Conservation (phyloP, 2,329 filamentous ascomycete species). For the Apiospora marii region DNA sequence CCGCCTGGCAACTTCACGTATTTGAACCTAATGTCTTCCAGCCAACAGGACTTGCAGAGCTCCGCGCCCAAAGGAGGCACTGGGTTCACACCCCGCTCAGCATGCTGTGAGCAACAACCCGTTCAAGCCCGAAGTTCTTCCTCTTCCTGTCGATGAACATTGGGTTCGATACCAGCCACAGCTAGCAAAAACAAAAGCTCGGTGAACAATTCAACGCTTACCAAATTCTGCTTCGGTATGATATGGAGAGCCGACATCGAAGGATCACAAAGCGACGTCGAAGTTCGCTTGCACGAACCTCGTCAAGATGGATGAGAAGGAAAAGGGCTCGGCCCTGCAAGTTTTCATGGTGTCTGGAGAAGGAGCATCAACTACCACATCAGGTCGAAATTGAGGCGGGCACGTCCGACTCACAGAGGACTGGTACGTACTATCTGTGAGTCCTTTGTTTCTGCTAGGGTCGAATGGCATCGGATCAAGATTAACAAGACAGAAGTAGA, state of each 20-base stretch:
- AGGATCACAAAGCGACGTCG: constrained; percentile 28
- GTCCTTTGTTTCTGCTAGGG: no score
- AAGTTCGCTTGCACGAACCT: constrained; percentile 11
- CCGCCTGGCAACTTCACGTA: no score
- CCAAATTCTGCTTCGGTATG: constrained; percentile 46
- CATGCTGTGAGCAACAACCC: not conserved
- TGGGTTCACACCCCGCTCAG: constrained; percentile 8
- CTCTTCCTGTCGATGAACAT: no score
- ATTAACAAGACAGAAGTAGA: no score
- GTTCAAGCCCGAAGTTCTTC: not conserved
- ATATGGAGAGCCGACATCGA: constrained; percentile 47
- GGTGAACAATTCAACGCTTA: constrained; percentile 47
- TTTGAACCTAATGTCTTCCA: not conserved
- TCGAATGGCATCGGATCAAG: no score
- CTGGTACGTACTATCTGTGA: no score
- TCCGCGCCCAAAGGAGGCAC: not conserved
- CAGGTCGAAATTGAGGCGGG: no score
- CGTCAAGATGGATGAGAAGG: constrained; percentile 2
- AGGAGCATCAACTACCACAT: no score
- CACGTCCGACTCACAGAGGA: no score
- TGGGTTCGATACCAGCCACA: no score
- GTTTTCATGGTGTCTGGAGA: not conserved
- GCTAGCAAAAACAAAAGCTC: no score
- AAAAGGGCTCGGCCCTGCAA: constrained; percentile 15
- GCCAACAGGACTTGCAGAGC: not conserved